A percentile compares a stretch with the other conserved stretches of the same genome.
Conservation (phyloP, 2,329 filamentous ascomycete genomes). For the Didymella glomerata region DNA sequence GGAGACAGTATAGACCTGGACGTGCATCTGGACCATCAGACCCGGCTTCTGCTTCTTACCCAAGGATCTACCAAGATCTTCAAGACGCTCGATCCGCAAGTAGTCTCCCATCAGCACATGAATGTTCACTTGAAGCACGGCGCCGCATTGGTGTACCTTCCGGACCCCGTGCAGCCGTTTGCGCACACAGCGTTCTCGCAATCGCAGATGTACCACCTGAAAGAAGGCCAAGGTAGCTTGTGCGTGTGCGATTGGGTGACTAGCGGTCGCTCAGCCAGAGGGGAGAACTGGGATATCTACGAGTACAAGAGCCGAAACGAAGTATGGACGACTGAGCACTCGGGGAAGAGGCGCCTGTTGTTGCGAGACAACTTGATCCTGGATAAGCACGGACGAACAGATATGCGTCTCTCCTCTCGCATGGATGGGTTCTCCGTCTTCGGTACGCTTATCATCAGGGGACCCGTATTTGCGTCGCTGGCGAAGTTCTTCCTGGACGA, state of each 20-base stretch:
- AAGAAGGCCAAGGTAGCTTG: conserved; percentile 64
- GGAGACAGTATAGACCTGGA: conserved; percentile 82
- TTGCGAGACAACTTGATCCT: conserved; percentile 87
- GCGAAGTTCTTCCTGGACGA: conserved; percentile 79
- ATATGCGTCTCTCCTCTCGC: conserved; percentile 53
- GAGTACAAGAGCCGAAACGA: conserved; percentile 88
- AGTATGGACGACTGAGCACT: conserved; percentile 67
- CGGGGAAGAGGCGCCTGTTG: conserved; percentile 66
- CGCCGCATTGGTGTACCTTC: conserved; percentile 71
- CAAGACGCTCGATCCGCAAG: conserved; percentile 69
- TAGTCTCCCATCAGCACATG: conserved; percentile 59
- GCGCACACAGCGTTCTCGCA: conserved; percentile 84
- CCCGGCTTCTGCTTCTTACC: conserved; percentile 69
- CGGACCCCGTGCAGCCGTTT: conserved; percentile 94
- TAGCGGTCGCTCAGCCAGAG: conserved; percentile 82
- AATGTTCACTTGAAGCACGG: conserved; percentile 58
- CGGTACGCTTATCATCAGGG: conserved; percentile 84
- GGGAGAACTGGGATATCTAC: conserved; percentile 86
- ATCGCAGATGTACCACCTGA: conserved; percentile 74
- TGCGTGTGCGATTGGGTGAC: conserved; percentile 95
- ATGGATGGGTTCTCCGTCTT: conserved; percentile 81
- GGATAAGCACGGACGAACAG: conserved; percentile 58
- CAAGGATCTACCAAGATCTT: conserved; percentile 95
- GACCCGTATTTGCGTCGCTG: conserved; percentile 71
- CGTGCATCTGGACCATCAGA: conserved; percentile 69